Evolutionary conservation across 2,329 filamentous ascomycete genomes (phyloP), one percentile per base, ranked within the genome.

Genomic region (Aspergillus cejpii): DNA sequence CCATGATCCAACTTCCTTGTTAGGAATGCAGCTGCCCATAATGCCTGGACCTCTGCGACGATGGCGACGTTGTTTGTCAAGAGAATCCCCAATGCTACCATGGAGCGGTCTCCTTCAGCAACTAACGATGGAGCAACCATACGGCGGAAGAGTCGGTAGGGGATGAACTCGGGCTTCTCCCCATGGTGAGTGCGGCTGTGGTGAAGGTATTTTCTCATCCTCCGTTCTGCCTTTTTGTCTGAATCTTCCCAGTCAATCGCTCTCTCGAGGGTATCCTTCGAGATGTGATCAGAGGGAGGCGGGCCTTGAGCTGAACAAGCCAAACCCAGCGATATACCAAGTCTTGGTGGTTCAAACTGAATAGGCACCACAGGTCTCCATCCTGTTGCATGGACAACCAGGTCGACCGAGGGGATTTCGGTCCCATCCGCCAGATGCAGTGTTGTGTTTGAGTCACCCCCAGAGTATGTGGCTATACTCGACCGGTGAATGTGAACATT

Each of bases 11-110:
- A 41, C 1, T 44, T 49, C 2, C 53, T 52, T 1, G 49, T 58
- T 14, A 60, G 39, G 19, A 59, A 60, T 3, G 51, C 54, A 1
- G 49, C 45, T 5, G 49, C 52, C 58, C 58, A 59, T 6, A 59
- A 44, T 12, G 54, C 57, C 27, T 58, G 57, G 2, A 57, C 51
- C 39, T 59, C 57, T 2, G 54, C 54, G 3, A 59, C 49, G 11
- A 57, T 42, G 0, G 57, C 51, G 36, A 55, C 52, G 0, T 51
- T 55, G 2, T 51, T 54, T 11, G 51, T 51, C 15, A 53, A 37
- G 4, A 59, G 24, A 6, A 53, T 37, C 1, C 56, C 55, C 1
- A 58, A 36, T 1, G 43, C 40, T 8, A 51, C 54, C 37, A 59
- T 54, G 1, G 53, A 56, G 10, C 55, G 54, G 29, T 58, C 56